Evolutionary conservation across 2,329 filamentous ascomycete species (phyloP).

Genomic region (Alternaria triticimaculans): DNA sequence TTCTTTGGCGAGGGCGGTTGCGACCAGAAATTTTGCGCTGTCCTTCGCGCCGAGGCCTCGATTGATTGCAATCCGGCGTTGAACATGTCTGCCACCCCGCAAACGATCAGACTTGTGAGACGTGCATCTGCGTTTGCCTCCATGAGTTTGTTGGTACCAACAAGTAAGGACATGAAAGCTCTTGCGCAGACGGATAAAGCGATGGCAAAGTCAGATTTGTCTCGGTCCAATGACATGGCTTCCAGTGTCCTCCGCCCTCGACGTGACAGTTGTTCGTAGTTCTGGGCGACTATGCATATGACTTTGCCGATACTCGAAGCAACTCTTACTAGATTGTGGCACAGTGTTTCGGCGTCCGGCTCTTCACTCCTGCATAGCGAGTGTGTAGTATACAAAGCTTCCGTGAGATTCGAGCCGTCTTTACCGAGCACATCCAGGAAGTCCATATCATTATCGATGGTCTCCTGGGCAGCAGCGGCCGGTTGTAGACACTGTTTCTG

Average conservation of each 20-base stretch:
- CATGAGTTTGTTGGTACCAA: slow-evolving; percentile 35
- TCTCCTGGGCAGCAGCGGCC: slow-evolving; percentile 21
- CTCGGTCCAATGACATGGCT: slow-evolving; percentile 26
- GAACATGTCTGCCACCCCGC: slow-evolving; percentile 48
- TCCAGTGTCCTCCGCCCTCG: slow-evolving; percentile 9
- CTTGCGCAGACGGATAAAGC: slow-evolving; percentile 39
- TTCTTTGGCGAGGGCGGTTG: slow-evolving; percentile 7
- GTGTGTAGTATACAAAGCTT: slow-evolving; percentile 40
- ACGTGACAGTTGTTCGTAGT: slow-evolving; percentile 26
- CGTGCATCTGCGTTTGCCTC: slow-evolving; percentile 17
- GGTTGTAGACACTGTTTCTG: slow-evolving; percentile 14
- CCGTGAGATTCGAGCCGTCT: slow-evolving; percentile 21
- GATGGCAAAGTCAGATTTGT: slow-evolving; percentile 34
- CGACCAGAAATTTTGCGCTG: slow-evolving; percentile 14
- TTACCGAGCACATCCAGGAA: slow-evolving; percentile 34
- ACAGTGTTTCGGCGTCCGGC: slow-evolving; percentile 27
- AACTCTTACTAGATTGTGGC: slow-evolving; percentile 31
- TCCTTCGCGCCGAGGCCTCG: slow-evolving; percentile 30
- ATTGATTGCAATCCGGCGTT: slow-evolving; percentile 43
- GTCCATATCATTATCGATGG: slow-evolving; percentile 35
- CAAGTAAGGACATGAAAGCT: slow-evolving; percentile 41
- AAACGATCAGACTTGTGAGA: slow-evolving; percentile 33
- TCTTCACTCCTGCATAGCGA: slow-evolving; percentile 30
- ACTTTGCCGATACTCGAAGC: slow-evolving; percentile 33
- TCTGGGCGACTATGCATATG: slow-evolving; percentile 27